Base-by-base conservation (phyloP, 2,329 filamentous ascomycete genomes). In the Ophiostoma montium region DNA sequence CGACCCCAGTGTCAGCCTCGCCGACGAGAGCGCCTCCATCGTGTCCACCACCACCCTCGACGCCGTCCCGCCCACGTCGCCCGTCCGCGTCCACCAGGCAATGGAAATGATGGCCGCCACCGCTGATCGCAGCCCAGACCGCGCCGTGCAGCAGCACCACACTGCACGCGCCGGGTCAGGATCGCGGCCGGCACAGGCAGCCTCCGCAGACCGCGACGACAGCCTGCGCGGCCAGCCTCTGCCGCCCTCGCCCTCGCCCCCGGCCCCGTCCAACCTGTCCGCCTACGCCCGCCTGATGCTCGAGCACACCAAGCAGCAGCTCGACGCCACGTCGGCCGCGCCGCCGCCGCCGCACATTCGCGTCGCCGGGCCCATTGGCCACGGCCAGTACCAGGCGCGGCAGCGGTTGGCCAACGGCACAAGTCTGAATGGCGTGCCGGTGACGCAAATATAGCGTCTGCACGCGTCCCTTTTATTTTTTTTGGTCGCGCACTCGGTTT, bases 291-390 rank as follows among this genome's bases (percentile, higher is more conserved):
- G 70, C 52, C 74, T 69, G 50, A 82, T 83, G 74, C 75, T 78
- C 59, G 69, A 74, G 49, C 76, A 82, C 65, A 82, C 78, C 53
- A 79, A 78, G 67, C 68, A 71, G 50, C 78, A 80, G 60, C 80
- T 83, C 75, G 76, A 82, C 53, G 67, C 68, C 8, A 69, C 70
- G n/a, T 66, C 68, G 12, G 67, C 69, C 4, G 67, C 69, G 11
- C 67, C 71, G 1, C 60, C 47, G 41, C 39, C 52, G 10, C 42
- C 54, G 1, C 47, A 53, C 35, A 36, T 55, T 8, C 48, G 33
- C 18, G 52, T 52, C 30, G 32, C 56, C 18, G 52, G 53, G 0
- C 51, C 46, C 0, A 27, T 47, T 43, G 48, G 47, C 16, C 12
- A 49, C 41, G 35, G 46, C 42, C 48, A 31, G n/a, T 35, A 35